Evolutionary conservation across 2,329 filamentous ascomycete species (phyloP).

Genomic region (Trichoderma citrinoviride): DNA sequence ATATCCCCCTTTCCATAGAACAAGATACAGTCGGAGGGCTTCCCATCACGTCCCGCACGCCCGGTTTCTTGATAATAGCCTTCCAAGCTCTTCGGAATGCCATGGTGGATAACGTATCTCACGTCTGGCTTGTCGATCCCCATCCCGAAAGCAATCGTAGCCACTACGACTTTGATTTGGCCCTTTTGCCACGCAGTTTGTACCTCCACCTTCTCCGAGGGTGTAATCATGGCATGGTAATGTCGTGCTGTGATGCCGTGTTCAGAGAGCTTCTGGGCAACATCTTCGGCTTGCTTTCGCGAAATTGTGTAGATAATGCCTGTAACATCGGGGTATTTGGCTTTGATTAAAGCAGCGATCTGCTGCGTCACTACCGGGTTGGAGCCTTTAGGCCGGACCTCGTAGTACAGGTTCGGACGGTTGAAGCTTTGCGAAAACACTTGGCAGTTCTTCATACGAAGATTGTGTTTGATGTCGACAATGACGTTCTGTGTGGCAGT

Average conservation of each 20-base stretch:
- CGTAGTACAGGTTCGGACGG: constrained; percentile 88
- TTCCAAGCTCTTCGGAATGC: constrained; percentile 89
- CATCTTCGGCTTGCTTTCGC: constrained; percentile 74
- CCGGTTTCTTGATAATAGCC: constrained; percentile 99
- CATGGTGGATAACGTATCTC: constrained; percentile 92
- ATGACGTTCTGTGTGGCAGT: constrained; percentile 94
- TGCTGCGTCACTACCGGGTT: constrained; percentile 43
- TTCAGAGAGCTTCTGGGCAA: constrained; percentile 66
- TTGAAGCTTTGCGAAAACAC: constrained; percentile 94
- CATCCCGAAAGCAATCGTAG: constrained; percentile 98
- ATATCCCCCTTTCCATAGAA: constrained; percentile 83
- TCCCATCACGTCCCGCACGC: constrained; percentile 86
- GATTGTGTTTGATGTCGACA: constrained; percentile 83
- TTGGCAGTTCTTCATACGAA: constrained; percentile 76
- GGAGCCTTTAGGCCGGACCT: constrained; percentile 71
- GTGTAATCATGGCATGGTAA: constrained; percentile 79
- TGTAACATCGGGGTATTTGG: constrained; percentile 66
- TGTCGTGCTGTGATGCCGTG: constrained; percentile 71
- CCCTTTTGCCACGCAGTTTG: constrained; percentile 83
- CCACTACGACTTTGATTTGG: constrained; percentile 82
- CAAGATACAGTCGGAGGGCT: constrained; percentile 82
- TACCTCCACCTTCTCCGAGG: constrained; percentile 64
- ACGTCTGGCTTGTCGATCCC: constrained; percentile 99
- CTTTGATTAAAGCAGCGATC: constrained; percentile 66
- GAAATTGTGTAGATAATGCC: constrained; percentile 95